Base-by-base conservation (phyloP, 2,329 filamentous ascomycete genomes). In the Orbilia brochopaga region DNA sequence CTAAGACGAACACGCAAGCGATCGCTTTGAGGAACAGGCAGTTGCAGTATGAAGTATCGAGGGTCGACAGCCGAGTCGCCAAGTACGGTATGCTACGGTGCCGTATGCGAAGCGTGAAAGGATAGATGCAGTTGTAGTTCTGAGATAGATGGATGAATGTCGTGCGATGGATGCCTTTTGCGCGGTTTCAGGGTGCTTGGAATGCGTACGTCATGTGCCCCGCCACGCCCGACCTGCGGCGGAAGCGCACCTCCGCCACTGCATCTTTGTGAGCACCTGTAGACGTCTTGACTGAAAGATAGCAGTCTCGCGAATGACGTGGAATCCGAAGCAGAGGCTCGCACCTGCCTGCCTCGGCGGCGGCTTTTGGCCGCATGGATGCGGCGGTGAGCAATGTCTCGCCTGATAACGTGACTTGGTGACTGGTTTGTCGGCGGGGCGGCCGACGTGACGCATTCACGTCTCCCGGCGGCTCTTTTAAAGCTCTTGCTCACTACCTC, bases 381-480 rank as follows among this genome's bases (percentile, higher is more conserved):
- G n/a, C 15, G 17, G 40, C n/a, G 8, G 8, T 48, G 44, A 21
- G 27, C 4, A 19, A 48, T 48, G 46, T 13, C 55, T 58, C 44
- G 44, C 48, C 62, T 44, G n/a, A 51, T 46, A 58, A 72, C 67
- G 67, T 72, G 67, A 72, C 46, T 56, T 64, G 60, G 67, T 61
- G 67, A 72, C 60, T 72, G 42, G 52, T 27, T 51, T 48, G 54
- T 60, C 64, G 30, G 42, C 37, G 55, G 54, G 50, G 48, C 60
- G 17, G 64, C 55, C 44, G 67, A 72, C 67, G 67, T 72, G 67
- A 72, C 67, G 60, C 67, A 72, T 72, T 64, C 66, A 64, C 54
- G 60, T 59, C 66, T 54, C 55, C 50, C 60, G 17, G 17, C 21
- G 46, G 46, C 44, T 7, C 40, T 13, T 48, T 64, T 54, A 63